phyloP scores from a whole-genome alignment of 2,329 filamentous ascomycete species.

The Cladosporium velox region DNA sequence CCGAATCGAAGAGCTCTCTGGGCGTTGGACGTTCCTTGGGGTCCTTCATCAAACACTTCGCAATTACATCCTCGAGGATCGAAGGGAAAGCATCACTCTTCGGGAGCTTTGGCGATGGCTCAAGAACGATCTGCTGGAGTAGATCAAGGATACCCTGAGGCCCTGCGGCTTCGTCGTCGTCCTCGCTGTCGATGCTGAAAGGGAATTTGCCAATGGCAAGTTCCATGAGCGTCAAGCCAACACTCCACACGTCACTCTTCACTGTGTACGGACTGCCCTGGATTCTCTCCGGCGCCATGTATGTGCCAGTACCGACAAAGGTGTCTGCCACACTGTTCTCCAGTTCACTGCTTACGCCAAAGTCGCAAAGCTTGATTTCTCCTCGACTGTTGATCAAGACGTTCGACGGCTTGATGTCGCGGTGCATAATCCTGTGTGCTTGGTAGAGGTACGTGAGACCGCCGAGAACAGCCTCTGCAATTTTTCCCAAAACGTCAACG shows the following conservation, averaged over 20 bases:
- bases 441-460: slow-evolving; percentile 94
- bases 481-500: slow-evolving; percentile 95
- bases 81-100: slow-evolving; percentile 97
- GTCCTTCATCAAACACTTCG: slow-evolving; percentile 89
- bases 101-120: slow-evolving; percentile 87
- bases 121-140: slow-evolving; percentile 94
- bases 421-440: slow-evolving; percentile 96
- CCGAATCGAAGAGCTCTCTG: slow-evolving; percentile 87
- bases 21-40: slow-evolving; percentile 88
- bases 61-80: slow-evolving; percentile 95
- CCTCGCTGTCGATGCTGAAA: slow-evolving; percentile 81
- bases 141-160: slow-evolving; percentile 95
- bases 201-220: slow-evolving; percentile 96
- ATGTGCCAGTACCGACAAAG: slow-evolving; percentile 97
- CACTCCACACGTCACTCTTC: slow-evolving; percentile 98
- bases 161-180: slow-evolving; percentile 63
- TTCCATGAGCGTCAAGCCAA: slow-evolving; percentile 93
- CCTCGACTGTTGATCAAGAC: slow-evolving; percentile 93
- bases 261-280: slow-evolving; percentile 96
- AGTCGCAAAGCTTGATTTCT: slow-evolving; percentile 96
- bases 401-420: slow-evolving; percentile 98
- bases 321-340: slow-evolving; percentile 98
- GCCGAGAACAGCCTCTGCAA: slow-evolving; percentile 90
- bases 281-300: slow-evolving; percentile 98
- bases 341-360: slow-evolving; percentile 96